Percentiles rank a stretch among this genome's conserved stretches.
Conservation (phyloP, 768 basidiomycete species). For the Russula ochroleuca region DNA sequence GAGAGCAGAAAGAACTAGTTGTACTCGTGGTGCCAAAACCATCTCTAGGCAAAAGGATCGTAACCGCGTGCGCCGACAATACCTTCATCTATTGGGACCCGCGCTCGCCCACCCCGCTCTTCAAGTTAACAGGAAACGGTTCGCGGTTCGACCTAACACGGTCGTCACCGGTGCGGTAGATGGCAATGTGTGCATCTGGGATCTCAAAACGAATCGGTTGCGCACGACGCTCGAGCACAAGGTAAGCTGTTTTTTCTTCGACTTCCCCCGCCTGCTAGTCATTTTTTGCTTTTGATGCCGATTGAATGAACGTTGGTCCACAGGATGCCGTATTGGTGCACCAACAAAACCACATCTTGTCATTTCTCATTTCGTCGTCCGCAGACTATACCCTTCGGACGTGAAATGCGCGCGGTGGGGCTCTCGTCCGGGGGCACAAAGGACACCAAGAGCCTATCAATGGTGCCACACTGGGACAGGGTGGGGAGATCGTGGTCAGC, state of each 20-base stretch:
- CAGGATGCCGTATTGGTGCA: slow-evolving; percentile 82
- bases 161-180: slow-evolving; percentile 77
- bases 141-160: slow-evolving; percentile 53
- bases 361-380: slow-evolving; percentile 68
- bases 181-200: slow-evolving; percentile 93
- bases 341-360: slow-evolving; percentile 67
- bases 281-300: background rate
- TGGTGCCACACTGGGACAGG: slow-evolving; percentile 63
- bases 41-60: slow-evolving; percentile 70
- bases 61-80: slow-evolving; percentile 82
- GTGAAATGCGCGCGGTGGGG: slow-evolving; percentile 89
- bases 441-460: slow-evolving; percentile 81
- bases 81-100: slow-evolving; percentile 90
- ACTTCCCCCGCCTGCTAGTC: too few relatives aligned
- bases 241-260: slow-evolving; percentile 43
- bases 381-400: slow-evolving; percentile 83
- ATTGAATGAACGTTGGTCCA: background rate
- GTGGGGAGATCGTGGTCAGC: slow-evolving; percentile 73
- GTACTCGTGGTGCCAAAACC: background rate
- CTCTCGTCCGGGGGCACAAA: slow-evolving; percentile 69
- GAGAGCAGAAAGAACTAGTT: slow-evolving; percentile 36
- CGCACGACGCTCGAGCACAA: slow-evolving; percentile 78
- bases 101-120: slow-evolving; percentile 65
- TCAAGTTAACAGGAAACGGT: slow-evolving; percentile 70
- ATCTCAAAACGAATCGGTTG: slow-evolving; percentile 79